These are phyloP conservation scores for Boletus tylopilopsis DNA, from an alignment of 768 basidiomycete species.

Conservation along the genomic window DNA sequence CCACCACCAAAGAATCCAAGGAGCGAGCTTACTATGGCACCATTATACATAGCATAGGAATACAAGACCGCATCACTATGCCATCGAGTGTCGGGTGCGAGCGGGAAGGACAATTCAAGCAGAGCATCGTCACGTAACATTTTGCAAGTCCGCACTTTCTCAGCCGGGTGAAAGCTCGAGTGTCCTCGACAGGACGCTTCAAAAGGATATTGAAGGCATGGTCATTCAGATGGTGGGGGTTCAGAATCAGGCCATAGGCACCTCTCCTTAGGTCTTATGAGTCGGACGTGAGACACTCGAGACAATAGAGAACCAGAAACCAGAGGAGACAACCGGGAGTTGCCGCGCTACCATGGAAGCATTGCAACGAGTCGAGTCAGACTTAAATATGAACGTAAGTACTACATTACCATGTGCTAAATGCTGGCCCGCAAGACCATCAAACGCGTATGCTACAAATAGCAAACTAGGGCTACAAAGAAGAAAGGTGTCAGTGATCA, in stretches of 20 bases:
- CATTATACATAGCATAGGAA: conserved; percentile 4
- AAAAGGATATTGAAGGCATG: not conserved
- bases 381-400: too few relatives aligned
- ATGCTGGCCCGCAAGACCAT: not conserved
- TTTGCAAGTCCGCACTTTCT: too few relatives aligned
- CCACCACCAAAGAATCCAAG: conserved; percentile 1
- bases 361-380: not conserved
- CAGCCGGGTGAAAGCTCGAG: too few relatives aligned
- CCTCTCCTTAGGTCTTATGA: not conserved
- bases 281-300: not conserved
- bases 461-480: conserved; percentile 22
- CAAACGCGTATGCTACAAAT: conserved; percentile 16
- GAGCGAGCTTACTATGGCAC: not conserved
- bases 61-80: conserved; percentile 24
- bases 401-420: not conserved
- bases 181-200: not conserved
- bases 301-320: not conserved
- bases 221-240: conserved; percentile 9
- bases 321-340: not conserved
- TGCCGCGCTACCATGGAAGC: conserved; percentile 1
- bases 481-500: too few relatives aligned
- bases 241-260: conserved; percentile 5
- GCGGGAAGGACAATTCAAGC: not conserved
- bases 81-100: not conserved
- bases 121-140: too few relatives aligned